A percentile compares a stretch with the other conserved stretches of the same genome.
Evolutionary conservation across 208 protist genomes (phyloP).

Genomic region (Borovskyia barvae): DNA sequence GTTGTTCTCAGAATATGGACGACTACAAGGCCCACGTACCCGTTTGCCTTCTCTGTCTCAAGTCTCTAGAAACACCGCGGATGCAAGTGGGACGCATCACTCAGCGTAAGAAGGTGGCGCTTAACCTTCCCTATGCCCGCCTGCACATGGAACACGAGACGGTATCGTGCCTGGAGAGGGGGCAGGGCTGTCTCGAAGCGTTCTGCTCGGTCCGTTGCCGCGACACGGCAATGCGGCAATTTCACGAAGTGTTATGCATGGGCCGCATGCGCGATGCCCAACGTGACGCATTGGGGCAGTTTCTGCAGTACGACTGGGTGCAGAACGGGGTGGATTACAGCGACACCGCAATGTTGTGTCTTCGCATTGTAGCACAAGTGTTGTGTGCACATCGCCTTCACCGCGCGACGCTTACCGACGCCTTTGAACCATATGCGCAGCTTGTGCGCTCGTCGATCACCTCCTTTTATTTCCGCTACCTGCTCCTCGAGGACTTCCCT

Average conservation of each 20-base stretch:
- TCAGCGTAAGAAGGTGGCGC: slow-evolving; percentile 27
- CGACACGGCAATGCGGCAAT: slow-evolving; percentile 33
- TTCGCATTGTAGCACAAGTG: slow-evolving; percentile 51
- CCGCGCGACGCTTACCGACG: slow-evolving; percentile 19
- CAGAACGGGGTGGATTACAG: slow-evolving; percentile 66
- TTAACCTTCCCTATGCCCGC: slow-evolving; percentile 27
- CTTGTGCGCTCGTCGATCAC: slow-evolving; percentile 49
- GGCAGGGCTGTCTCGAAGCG: slow-evolving; percentile 38
- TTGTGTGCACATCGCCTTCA: slow-evolving; percentile 34
- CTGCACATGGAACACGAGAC: slow-evolving; percentile 16
- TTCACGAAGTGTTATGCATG: slow-evolving; percentile 46
- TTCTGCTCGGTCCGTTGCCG: slow-evolving; percentile 67
- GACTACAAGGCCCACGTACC: slow-evolving; percentile 32
- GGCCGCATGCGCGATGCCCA: slow-evolving; percentile 43
- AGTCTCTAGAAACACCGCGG: slow-evolving; percentile 57
- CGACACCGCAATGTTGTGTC: slow-evolving; percentile 61
- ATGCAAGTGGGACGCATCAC: slow-evolving; percentile 38
- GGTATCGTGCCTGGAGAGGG: slow-evolving; percentile 35
- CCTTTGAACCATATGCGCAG: slow-evolving; percentile 44
- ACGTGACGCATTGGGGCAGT: slow-evolving; percentile 28
- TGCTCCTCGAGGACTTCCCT: slow-evolving; percentile 25
- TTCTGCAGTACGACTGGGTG: slow-evolving; percentile 50
- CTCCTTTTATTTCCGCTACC: slow-evolving; percentile 65
- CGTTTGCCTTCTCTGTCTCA: slow-evolving; percentile 55
- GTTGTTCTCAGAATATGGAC: slow-evolving; percentile 77